phyloP scores from a whole-genome alignment of 2,329 filamentous ascomycete species.

The Aaosphaeria pasadenensis region DNA sequence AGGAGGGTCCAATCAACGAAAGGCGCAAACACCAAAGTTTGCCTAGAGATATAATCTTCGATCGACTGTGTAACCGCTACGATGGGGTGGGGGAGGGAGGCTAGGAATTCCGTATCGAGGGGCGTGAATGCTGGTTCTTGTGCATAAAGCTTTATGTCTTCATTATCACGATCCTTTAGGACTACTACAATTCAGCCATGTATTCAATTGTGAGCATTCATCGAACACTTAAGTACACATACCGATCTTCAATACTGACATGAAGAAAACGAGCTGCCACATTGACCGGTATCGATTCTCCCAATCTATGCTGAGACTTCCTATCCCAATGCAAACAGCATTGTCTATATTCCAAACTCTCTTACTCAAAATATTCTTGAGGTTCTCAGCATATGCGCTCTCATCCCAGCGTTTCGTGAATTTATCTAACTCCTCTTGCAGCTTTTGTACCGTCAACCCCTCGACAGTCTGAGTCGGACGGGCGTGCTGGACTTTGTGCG shows the following conservation, averaged over 20 bases:
- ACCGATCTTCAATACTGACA: conserved; percentile 13
- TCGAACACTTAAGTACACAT: conserved; percentile 4
- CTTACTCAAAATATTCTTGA: conserved; percentile 12
- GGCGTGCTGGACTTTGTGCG: conserved; percentile 2
- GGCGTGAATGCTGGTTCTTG: conserved; percentile 36
- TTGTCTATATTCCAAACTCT: conserved; percentile 11
- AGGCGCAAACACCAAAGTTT: conserved; percentile 31
- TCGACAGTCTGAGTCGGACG: conserved; percentile 15
- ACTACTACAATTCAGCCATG: neutral
- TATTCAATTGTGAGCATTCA: neutral
- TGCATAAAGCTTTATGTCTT: conserved; percentile 19
- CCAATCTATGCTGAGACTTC: conserved; percentile 36
- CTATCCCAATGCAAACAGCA: conserved; percentile 36
- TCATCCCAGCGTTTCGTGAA: conserved; percentile 22
- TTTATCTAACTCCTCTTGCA: conserved; percentile 18
- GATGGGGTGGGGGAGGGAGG: conserved; percentile 13
- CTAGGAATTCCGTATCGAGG: conserved; percentile 28
- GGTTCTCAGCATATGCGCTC: conserved; percentile 16
- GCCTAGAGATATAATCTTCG: conserved; percentile 15
- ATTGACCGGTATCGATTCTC: conserved; percentile 28
- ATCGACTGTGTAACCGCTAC: conserved; percentile 10
- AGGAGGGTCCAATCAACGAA: conserved; percentile 37
- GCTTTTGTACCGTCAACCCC: conserved; percentile 21
- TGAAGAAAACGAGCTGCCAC: conserved; percentile 38
- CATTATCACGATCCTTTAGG: neutral